phyloP scores from a whole-genome alignment of 495 filamentous ascomycete genomes.

The Hyphodiscus hymeniophilus region DNA sequence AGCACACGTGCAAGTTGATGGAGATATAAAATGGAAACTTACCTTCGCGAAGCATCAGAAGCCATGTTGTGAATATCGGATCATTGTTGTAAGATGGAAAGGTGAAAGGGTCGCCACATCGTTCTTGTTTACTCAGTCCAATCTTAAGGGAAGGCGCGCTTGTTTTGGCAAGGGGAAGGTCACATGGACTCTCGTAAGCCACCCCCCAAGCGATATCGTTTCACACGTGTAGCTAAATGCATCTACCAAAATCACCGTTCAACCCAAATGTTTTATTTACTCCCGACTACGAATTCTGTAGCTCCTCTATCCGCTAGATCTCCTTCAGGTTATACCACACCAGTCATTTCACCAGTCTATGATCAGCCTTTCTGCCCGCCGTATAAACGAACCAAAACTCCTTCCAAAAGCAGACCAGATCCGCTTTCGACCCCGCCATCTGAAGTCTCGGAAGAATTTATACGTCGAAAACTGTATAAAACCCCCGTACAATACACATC shows the following conservation, averaged over 20 bases:
- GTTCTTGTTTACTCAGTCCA: background rate
- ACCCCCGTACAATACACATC: background rate
- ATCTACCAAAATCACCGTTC: too few relatives aligned
- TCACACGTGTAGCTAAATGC: too few relatives aligned
- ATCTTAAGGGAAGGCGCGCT: constrained; percentile 11
- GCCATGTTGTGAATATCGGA: background rate
- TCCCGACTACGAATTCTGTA: too few relatives aligned
- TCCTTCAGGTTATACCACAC: too few relatives aligned
- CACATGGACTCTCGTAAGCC: constrained; percentile 1
- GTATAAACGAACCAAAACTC: background rate
- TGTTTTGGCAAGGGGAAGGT: constrained; percentile 3
- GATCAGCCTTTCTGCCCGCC: too few relatives aligned
- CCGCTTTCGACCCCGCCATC: background rate
- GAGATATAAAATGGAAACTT: background rate
- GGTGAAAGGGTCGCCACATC: background rate
- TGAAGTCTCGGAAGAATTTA: background rate
- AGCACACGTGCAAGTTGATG: too few relatives aligned
- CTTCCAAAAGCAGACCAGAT: background rate
- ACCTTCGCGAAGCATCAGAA: constrained; percentile 7
- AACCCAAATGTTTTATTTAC: too few relatives aligned
- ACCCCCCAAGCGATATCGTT: too few relatives aligned
- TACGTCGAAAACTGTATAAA: background rate
- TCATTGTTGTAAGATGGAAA: background rate
- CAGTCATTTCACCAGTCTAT: too few relatives aligned
- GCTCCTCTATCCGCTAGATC: too few relatives aligned